These are phyloP conservation scores for Aristolochia contorta DNA, from an alignment of 164 flowering plant genomes.

Conservation along the genomic window DNA sequence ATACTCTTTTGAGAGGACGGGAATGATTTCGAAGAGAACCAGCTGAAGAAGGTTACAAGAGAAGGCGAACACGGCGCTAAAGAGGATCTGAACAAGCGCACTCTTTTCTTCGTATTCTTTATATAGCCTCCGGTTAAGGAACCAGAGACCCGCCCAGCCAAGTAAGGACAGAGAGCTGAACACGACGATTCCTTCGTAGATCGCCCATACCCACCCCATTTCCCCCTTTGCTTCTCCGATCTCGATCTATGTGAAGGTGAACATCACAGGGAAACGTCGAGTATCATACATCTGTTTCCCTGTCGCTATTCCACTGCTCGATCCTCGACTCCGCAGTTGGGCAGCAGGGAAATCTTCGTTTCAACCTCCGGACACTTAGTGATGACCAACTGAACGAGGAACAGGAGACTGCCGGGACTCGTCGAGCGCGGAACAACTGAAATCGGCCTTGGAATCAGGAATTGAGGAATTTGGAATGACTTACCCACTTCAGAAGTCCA, in stretches of 20 bases:
- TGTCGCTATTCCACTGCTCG: no score
- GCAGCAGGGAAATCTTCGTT: no score
- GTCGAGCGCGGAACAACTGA: no score
- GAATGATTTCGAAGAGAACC: slow-evolving; percentile 93
- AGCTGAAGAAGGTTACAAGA: slow-evolving; percentile 94
- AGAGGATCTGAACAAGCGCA: slow-evolving; percentile 84
- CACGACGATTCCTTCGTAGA: slow-evolving; percentile 60
- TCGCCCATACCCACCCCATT: slow-evolving; percentile 67
- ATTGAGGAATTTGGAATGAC: no score
- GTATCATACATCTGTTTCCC: no score
- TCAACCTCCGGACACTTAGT: no score
- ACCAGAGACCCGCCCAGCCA: slow-evolving; percentile 93
- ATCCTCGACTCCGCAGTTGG: no score
- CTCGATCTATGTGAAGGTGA: neutral
- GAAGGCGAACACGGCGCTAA: slow-evolving; percentile 94
- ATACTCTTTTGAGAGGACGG: slow-evolving; percentile 87
- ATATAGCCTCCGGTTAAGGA: slow-evolving; percentile 73
- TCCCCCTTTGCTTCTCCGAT: neutral
- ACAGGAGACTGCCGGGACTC: no score
- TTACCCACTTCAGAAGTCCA: no score
- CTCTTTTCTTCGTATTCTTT: slow-evolving; percentile 96
- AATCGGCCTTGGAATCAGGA: no score
- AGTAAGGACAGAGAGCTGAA: slow-evolving; percentile 54
- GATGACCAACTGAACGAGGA: no score
- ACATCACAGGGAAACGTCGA: no score